Evolutionary conservation across 2,329 filamentous ascomycete genomes (phyloP), one percentile per base, ranked within the genome.

Genomic region (Pseudogymnoascus sp.): DNA sequence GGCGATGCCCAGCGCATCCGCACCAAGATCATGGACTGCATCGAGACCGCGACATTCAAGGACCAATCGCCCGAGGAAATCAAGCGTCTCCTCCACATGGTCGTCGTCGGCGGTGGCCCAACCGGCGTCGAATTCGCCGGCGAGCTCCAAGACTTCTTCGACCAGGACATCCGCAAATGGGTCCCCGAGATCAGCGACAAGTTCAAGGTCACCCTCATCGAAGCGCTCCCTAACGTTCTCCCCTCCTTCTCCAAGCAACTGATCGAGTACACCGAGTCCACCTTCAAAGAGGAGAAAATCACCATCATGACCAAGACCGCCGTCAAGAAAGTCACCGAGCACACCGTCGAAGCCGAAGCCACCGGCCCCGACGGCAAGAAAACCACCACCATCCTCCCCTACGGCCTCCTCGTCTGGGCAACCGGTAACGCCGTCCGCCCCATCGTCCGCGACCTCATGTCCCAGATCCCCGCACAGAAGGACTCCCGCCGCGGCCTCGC

Each of bases 11-110:
- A 99, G 79, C 85, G 86, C 74, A 99, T 99, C 75, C 92, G 95
- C 75, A 97, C 93, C 83, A 92, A 92, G 79, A 97, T 99, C 79
- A 99, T 99, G 95, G 95, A 99, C 81, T 99, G 95, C 77, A 93
- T 96, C 71, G 95, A 99, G 81, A 97, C 93, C 37, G 95, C 95
- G 62, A 93, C 92, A 67, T 97, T 99, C 88, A 98, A 98, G 85
- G 93, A 92, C 75, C 95, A 99, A 80, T 83, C 85, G 39, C 80
- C 85, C 14, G 91, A 95, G 69, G 96, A 99, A 79, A 82, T 96
- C 75, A 89, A 96, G 81, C 92, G 95, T 70, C 86, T 99, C 72
- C 84, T 99, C 76, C 93, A 98, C 83, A 98, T 98, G 93, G 95
- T 99, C 63, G 93, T 93, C 54, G 90, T 92, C 62, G 90, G 93